A percentile compares a stretch with the other conserved stretches of the same genome.
These are phyloP conservation scores for Vicia sativa DNA, from an alignment of 306 rosid species.

Conservation along the genomic window DNA sequence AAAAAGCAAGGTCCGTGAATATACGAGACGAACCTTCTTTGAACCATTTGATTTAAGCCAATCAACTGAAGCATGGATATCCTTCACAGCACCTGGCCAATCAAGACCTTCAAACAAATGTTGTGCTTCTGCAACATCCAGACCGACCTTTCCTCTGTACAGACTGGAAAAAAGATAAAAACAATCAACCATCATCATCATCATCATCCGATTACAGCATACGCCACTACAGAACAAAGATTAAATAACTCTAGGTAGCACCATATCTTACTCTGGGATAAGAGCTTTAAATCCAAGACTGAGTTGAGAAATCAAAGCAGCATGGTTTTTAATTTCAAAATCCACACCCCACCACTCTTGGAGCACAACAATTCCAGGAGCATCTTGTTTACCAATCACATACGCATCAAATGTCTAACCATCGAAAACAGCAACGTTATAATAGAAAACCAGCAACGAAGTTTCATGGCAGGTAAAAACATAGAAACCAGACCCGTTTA, in stretches of 20 bases:
- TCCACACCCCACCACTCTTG: constrained; percentile 99
- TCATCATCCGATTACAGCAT: constrained; percentile 30
- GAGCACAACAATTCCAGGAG: constrained; percentile 89
- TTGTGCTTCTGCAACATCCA: constrained; percentile 92
- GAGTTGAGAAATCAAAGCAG: constrained; percentile 76
- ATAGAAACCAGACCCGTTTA: constrained; percentile 9
- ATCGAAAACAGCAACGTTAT: constrained; percentile 19
- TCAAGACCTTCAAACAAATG: constrained; percentile 88
- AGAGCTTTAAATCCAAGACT: constrained; percentile 83
- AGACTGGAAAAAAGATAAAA: constrained; percentile 47
- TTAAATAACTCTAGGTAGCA: background rate
- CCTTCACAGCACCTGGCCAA: constrained; percentile 98
- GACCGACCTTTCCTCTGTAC: constrained; percentile 87
- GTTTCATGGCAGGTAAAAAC: constrained; percentile 23
- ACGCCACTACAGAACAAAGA: background rate
- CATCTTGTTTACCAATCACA: constrained; percentile 75
- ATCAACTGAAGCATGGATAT: constrained; percentile 75
- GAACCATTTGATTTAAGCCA: constrained; percentile 97
- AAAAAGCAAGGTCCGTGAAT: background rate
- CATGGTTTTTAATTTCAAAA: constrained; percentile 83
- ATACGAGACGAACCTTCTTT: constrained; percentile 57
- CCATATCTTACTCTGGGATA: constrained; percentile 73
- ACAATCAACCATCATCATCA: background rate
- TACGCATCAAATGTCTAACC: constrained; percentile 78
- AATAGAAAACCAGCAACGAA: constrained; percentile 24